Base-by-base conservation (phyloP, 192 early-diverging fungal genomes). In the Spinellus fusiger region DNA sequence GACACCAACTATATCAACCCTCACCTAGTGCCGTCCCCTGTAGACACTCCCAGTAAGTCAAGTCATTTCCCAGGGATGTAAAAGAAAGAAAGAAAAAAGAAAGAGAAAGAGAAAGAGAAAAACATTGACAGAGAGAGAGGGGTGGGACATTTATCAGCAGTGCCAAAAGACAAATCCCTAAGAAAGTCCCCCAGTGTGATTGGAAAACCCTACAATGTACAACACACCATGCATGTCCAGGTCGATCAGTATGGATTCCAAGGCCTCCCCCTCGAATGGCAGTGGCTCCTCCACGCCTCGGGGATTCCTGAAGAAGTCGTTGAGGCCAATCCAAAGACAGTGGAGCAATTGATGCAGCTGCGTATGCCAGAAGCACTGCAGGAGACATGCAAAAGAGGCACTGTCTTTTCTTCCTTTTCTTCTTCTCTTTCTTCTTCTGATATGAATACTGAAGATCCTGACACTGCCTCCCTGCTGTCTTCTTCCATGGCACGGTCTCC, bases 1-100 rank as follows among this genome's bases (percentile, higher is more conserved):
- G 69, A 81, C 52, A 81, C 80, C 8, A 76, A 73, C 34, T 79
- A 73, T 49, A 74, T 81, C 56, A 79, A 70, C 28, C 80, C 80
- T 1, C 66, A 79, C 55, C 77, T 81, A 25, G 80, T 81, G 12
- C 80, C 80, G n/a, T 65, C 70, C 5, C 61, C 66, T n/a, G 40
- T 48, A 47, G 68, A 29, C 20, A 27, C 18, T 60, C 13, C 33
- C 32, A 29, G 32, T 56, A 25, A 33, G 49, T 53, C 25, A 6
- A n/a, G n/a, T n/a, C n/a, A n/a, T n/a, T n/a, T n/a, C n/a, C n/a
- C n/a, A n/a, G n/a, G n/a, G n/a, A n/a, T n/a, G n/a, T n/a, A n/a
- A n/a, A n/a, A n/a, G n/a, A n/a, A n/a, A n/a, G n/a, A n/a, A n/a
- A n/a, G n/a, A n/a, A n/a, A n/a, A n/a, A n/a, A n/a, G n/a, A n/a